phyloP scores from a whole-genome alignment of 345 rosid genomes.

The Boechera divaricarpa region DNA sequence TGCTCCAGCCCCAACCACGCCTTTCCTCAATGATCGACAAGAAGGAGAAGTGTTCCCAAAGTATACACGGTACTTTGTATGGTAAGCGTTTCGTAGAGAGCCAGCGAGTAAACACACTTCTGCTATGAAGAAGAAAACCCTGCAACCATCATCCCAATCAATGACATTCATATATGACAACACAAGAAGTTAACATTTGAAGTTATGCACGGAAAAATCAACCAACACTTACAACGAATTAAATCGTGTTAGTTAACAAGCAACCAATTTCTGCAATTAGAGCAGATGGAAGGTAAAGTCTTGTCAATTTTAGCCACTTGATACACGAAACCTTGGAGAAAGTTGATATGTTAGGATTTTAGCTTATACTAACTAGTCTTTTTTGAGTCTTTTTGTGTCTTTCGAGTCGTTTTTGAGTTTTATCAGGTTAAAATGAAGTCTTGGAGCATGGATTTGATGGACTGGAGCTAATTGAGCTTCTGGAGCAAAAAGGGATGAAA shows the following conservation, averaged over 20 bases:
- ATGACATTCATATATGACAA: conserved; percentile 14
- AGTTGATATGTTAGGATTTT: too few species aligned
- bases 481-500: too few species aligned
- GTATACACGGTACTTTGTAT: conserved; percentile 65
- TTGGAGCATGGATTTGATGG: too few species aligned
- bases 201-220: not conserved
- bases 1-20: conserved; percentile 91
- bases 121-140: conserved; percentile 88
- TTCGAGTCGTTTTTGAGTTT: too few species aligned
- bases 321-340: not conserved
- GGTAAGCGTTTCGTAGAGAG: conserved; percentile 83
- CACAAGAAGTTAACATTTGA: not conserved
- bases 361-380: too few species aligned
- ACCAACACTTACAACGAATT: not conserved
- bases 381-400: too few species aligned
- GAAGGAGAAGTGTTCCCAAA: conserved; percentile 46
- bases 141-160: conserved; percentile 41
- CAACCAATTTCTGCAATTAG: not conserved
- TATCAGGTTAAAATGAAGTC: too few species aligned
- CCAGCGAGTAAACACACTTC: conserved; percentile 88
- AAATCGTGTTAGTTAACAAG: not conserved
- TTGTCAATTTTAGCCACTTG: not conserved
- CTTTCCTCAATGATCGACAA: conserved; percentile 72
- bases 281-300: conserved; percentile 1
- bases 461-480: too few species aligned